phyloP scores from a whole-genome alignment of 1,139 yeast genomes.

The Meyerozyma elateridarum region DNA sequence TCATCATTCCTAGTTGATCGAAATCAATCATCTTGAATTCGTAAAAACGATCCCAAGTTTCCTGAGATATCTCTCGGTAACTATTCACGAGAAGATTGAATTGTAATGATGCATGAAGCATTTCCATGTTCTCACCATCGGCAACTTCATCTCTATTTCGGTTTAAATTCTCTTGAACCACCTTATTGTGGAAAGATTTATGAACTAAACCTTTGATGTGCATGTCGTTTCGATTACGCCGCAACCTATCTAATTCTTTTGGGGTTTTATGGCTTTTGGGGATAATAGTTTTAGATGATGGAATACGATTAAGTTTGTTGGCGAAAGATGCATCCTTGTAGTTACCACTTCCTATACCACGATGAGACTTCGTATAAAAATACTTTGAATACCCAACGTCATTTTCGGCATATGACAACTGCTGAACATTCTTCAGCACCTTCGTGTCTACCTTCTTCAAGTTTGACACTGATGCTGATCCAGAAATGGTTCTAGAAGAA shows the following conservation, averaged over 20 bases:
- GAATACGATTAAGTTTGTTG: conserved; percentile 35
- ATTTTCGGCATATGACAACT: conserved; percentile 22
- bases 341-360: conserved; percentile 47
- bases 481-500: conserved; percentile 24
- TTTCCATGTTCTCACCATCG: conserved; percentile 38
- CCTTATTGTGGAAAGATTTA: conserved; percentile 29
- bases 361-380: conserved; percentile 35
- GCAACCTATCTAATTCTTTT: conserved; percentile 11
- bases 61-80: conserved; percentile 36
- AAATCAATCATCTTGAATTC: conserved; percentile 37
- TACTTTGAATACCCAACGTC: conserved; percentile 29
- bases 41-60: conserved; percentile 39
- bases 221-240: conserved; percentile 8
- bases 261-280: conserved; percentile 15
- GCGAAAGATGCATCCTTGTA: conserved; percentile 43
- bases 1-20: conserved; percentile 29
- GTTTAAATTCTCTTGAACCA: conserved; percentile 27
- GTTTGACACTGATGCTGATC: conserved; percentile 21
- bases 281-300: conserved; percentile 17
- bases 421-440: conserved; percentile 33
- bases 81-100: conserved; percentile 39
- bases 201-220: conserved; percentile 36
- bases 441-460: conserved; percentile 17
- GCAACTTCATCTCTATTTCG: conserved; percentile 31
- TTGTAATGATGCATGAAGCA: conserved; percentile 41